Base-by-base conservation (phyloP, 2,329 filamentous ascomycete species). In the Pyrenophora graminea region DNA sequence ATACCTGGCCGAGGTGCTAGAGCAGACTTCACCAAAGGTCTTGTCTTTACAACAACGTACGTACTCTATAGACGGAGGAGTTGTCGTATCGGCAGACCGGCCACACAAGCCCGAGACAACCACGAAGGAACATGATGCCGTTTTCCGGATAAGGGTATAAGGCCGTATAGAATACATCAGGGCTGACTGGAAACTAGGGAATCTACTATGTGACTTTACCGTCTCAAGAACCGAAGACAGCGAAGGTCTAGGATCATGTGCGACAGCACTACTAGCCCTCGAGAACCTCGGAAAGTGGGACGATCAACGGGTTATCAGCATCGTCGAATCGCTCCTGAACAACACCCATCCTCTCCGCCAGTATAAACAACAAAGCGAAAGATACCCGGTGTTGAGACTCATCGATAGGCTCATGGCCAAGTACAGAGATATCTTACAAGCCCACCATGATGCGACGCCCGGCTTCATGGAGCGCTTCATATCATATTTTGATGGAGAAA, bases 401-500 rank as follows among this genome's bases (percentile, higher is more conserved):
- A 68, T 88, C 58, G 84, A 88, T 59, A 76, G 80, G 25, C 71
- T 88, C 54, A 80, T 88, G 78, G 79, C 79, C 23, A 83, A 80
- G 56, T 85, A 87, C 64, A 55, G 53, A n/a, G 46, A 55, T 58
- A 62, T 61, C 12, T 48, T 72, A 76, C 67, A 74, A 39, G 57
- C 79, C 9, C 78, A 87, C 63, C 82, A 83, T 30, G 79, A 85
- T 41, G 55, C 64, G 15, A 65, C 58, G n/a, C 67, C 68, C 7
- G 79, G 82, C 51, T 86, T 86, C 57, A 72, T 88, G 46, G 74
- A 82, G 3, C 82, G 80, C 3, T 83, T 87, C 57, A 82, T 85
- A 44, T 79, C 85, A 48, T 81, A 87, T 55, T 85, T 88, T 63
- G 82, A 83, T 13, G 85, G 85, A 49, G 85, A 88, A 68, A 87